Percentiles rank a stretch among this genome's conserved stretches.
Evolutionary conservation across 306 rosid genomes (phyloP).

Genomic region (Dalbergia cochinchinensis): DNA sequence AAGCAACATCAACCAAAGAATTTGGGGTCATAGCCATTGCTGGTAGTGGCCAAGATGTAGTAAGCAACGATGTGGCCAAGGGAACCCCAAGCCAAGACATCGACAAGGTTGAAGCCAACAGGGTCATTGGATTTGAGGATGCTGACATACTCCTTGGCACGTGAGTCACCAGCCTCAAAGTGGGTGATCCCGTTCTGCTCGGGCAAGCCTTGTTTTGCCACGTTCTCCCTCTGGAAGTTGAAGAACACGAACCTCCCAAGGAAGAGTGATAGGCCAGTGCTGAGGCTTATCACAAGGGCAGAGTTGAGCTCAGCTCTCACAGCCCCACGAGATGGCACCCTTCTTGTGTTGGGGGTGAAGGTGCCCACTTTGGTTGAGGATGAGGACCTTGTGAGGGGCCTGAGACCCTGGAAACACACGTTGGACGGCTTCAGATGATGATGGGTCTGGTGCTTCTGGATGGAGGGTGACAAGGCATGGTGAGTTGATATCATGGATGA

Average conservation of each 20-base stretch:
- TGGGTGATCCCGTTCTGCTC: conserved; percentile 93
- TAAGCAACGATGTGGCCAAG: conserved; percentile 93
- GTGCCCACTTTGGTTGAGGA: conserved; percentile 24
- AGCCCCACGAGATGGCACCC: neutral
- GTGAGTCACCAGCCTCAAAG: conserved; percentile 90
- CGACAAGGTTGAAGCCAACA: conserved; percentile 94
- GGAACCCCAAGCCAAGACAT: conserved; percentile 97
- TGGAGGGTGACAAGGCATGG: conserved; percentile 52
- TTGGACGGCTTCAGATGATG: conserved; percentile 53
- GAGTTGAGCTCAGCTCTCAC: conserved; percentile 81
- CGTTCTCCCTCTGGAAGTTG: conserved; percentile 98
- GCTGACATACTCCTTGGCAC: conserved; percentile 93
- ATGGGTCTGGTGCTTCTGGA: conserved; percentile 42
- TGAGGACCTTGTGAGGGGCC: conserved; percentile 48
- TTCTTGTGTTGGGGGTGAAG: conserved; percentile 1
- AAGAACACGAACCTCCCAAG: conserved; percentile 95
- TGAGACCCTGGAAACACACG: conserved; percentile 82
- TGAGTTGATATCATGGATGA: conserved; percentile 62
- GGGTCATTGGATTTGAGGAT: conserved; percentile 97
- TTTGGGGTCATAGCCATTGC: conserved; percentile 94
- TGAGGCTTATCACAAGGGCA: conserved; percentile 87
- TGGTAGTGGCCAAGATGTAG: conserved; percentile 90
- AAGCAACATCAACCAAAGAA: conserved; percentile 63
- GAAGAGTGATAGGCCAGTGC: conserved; percentile 93
- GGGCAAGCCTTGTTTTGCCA: conserved; percentile 92